Base-by-base conservation (phyloP, 1,284 basidiomycete genomes). In the Ganoderma boninense region DNA sequence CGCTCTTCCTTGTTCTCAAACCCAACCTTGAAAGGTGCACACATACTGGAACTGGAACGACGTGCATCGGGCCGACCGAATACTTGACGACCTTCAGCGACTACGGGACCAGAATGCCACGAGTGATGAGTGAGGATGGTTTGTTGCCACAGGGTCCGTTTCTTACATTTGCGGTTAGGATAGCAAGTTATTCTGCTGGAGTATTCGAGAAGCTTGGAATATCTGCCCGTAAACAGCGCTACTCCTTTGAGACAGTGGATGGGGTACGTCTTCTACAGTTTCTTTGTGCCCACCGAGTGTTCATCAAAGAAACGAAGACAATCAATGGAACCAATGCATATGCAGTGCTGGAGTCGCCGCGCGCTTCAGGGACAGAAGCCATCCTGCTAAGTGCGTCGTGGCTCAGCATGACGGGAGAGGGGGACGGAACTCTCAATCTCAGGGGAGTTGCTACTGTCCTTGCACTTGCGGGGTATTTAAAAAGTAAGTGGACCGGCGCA, bases 321-420 rank as follows among this genome's bases (percentile, higher is more conserved):
- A 74, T 83, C 40, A 79, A 78, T 29, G 95, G 96, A 7, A 87
- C 85, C 10, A 98, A 98, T 77, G 89, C 92, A 7, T 99, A 97
- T 77, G 95, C 94, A 13, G 84, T 95, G 35, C 84, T 96, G 59
- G 86, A 89, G 8, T 93, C 97, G 2, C 96, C 97, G 1, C 89
- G 97, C 23, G 89, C 93, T 4, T 92, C 97, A 38, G 97, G 97
- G 1, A 91, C 92, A 2, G 97, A 99, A 81, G 95, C 96, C 2
- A 93, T 98, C 75, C 87, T 99, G 26, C 86, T 99, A 52, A 92
- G 92, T 70, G 96, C 97, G 1, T 95, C 96, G 14, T 97, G 96
- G 95, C 76, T 90, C 4, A 96, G 95, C 75, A 84, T 86, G 71
- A 85, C 82, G 59, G 89, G 86, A 38, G 87, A 89, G 69, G 87